Evolutionary conservation across 2,329 filamentous ascomycete species (phyloP).

Genomic region (Immersiporthe knoxdaviesiana): DNA sequence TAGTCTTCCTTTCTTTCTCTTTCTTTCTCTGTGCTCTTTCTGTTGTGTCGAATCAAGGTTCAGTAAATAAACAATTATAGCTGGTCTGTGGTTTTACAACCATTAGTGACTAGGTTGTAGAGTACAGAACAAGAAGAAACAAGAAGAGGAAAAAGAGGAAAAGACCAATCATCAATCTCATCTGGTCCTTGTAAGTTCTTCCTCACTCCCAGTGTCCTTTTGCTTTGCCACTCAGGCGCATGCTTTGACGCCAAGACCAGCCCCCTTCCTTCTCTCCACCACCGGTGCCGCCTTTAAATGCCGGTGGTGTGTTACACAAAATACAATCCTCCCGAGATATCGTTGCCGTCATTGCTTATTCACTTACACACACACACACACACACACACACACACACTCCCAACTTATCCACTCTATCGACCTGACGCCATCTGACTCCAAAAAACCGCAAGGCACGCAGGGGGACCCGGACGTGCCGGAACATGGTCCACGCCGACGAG

Average conservation of each 20-base stretch:
- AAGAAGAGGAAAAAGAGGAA: not conserved
- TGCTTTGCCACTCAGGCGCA: not conserved
- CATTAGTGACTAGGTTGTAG: not conserved
- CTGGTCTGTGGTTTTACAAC: not conserved
- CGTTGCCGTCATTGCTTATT: not conserved
- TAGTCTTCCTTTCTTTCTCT: not conserved
- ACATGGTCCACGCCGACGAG: slow-evolving; percentile 29
- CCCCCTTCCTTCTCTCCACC: no score
- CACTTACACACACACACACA: not conserved
- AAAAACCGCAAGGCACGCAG: not conserved
- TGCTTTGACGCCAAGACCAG: not conserved
- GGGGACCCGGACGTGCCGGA: slow-evolving; percentile 4
- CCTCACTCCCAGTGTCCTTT: not conserved
- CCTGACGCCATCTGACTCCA: not conserved
- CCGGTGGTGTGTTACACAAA: no score
- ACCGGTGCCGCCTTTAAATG: not conserved
- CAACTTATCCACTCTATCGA: not conserved
- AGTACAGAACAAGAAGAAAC: not conserved
- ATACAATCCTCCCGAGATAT: not conserved
- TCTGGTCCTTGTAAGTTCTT: not conserved
- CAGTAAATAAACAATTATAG: not conserved
- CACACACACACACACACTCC: not conserved
- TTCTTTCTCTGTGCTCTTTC: not conserved
- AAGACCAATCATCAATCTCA: not conserved
- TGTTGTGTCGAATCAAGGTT: no score